Percentiles rank a stretch among this genome's conserved stretches.
Evolutionary conservation across 2,329 filamentous ascomycete genomes (phyloP).

Genomic region (Cladophialophora exuberans): DNA sequence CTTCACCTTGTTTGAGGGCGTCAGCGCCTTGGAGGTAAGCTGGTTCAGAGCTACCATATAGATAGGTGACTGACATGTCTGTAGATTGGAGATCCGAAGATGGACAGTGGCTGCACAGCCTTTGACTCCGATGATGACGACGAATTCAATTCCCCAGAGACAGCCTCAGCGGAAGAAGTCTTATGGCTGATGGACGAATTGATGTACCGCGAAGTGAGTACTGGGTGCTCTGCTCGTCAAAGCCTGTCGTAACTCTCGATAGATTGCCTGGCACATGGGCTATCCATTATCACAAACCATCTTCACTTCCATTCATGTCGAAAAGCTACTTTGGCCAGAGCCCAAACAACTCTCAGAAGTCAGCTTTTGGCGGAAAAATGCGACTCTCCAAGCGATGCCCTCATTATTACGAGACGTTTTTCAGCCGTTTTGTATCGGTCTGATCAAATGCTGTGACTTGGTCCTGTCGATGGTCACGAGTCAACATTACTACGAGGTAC

Average conservation of each 20-base stretch:
- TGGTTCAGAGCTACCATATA: neutral
- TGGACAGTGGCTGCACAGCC: constrained; percentile 88
- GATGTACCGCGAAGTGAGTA: constrained; percentile 76
- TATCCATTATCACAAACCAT: constrained; percentile 93
- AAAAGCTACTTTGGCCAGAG: constrained; percentile 74
- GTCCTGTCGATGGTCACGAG: constrained; percentile 76
- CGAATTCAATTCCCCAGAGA: constrained; percentile 72
- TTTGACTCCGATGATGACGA: constrained; percentile 82
- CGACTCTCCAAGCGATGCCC: constrained; percentile 47
- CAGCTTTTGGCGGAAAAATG: constrained; percentile 54
- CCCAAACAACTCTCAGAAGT: constrained; percentile 67
- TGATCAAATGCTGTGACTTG: constrained; percentile 80
- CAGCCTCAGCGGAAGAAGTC: constrained; percentile 75
- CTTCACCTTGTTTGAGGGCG: constrained; percentile 93
- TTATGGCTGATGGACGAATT: constrained; percentile 94
- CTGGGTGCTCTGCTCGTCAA: neutral
- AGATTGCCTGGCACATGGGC: constrained; percentile 98
- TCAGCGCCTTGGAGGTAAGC: constrained; percentile 68
- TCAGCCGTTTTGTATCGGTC: constrained; percentile 80
- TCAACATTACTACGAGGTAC: constrained; percentile 90
- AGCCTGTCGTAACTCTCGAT: neutral
- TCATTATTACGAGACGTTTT: constrained; percentile 60
- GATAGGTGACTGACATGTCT: constrained; percentile 1
- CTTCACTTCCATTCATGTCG: constrained; percentile 89
- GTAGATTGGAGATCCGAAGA: constrained; percentile 98